Conservation (phyloP, 345 rosid species). For the Excoecaria cochinchinensis region DNA sequence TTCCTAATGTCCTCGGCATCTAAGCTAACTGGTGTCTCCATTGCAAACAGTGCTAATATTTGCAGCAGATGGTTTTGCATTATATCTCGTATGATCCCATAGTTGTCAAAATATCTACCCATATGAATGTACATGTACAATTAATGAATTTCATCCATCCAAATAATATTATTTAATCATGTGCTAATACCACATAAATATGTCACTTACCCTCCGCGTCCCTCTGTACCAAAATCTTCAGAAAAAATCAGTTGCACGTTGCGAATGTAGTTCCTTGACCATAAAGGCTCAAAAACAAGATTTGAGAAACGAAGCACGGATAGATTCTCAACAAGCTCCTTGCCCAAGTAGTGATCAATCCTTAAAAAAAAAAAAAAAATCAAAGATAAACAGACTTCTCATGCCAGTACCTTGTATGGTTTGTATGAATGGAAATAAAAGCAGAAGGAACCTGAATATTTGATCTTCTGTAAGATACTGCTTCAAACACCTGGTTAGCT, state of each 20-base stretch:
- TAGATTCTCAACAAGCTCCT: slow-evolving; percentile 92
- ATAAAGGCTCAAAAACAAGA: slow-evolving; percentile 86
- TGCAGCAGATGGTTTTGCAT: slow-evolving; percentile 96
- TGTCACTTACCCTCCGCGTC: slow-evolving; percentile 78
- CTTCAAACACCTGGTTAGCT: slow-evolving; percentile 76
- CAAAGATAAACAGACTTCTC: slow-evolving; percentile 3
- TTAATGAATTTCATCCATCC: background rate
- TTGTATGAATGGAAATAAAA: background rate
- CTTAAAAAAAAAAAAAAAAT: slow-evolving; percentile 27
- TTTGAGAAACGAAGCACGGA: slow-evolving; percentile 94
- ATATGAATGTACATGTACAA: background rate
- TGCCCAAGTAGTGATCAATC: slow-evolving; percentile 91
- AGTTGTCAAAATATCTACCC: slow-evolving; percentile 73
- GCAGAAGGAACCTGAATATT: slow-evolving; percentile 68
- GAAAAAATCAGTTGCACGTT: slow-evolving; percentile 89
- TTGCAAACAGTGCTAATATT: slow-evolving; percentile 87
- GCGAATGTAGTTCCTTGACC: slow-evolving; percentile 84
- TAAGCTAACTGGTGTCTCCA: slow-evolving; percentile 97
- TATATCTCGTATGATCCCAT: slow-evolving; percentile 89
- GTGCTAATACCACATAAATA: background rate
- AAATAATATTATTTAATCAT: background rate
- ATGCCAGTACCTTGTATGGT: background rate
- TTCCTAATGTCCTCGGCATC: slow-evolving; percentile 92
- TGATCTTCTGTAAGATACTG: slow-evolving; percentile 77
- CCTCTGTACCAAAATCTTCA: slow-evolving; percentile 94